Percentiles rank a stretch among this genome's conserved stretches.
Conservation (phyloP, 805 yeast genomes). For the Pichia kluyveri region DNA sequence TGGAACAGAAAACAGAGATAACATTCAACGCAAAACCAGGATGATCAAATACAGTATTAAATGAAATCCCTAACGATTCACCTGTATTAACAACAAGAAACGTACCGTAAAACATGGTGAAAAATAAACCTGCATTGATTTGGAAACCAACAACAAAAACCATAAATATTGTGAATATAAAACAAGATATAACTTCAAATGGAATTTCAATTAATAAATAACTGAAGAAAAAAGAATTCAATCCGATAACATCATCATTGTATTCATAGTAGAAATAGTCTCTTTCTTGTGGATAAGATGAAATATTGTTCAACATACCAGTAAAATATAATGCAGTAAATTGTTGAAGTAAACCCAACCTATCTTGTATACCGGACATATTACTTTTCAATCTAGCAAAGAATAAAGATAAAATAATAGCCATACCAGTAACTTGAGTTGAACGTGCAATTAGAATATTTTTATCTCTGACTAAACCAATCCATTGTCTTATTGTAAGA, state of each 20-base stretch:
- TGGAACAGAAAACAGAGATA: conserved; percentile 53
- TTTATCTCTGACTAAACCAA: conserved; percentile 38
- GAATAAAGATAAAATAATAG: conserved; percentile 56
- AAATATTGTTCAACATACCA: conserved; percentile 72
- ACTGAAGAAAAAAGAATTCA: conserved; percentile 50
- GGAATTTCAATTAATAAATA: conserved; percentile 61
- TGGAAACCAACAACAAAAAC: conserved; percentile 71
- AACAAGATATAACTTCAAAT: conserved; percentile 49
- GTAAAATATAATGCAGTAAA: conserved; percentile 63
- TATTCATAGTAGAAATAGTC: conserved; percentile 72
- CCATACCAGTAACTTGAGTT: conserved; percentile 55
- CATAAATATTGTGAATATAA: conserved; percentile 50
- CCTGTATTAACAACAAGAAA: conserved; percentile 61
- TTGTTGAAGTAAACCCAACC: conserved; percentile 73
- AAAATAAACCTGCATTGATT: conserved; percentile 55
- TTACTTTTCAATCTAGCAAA: conserved; percentile 50
- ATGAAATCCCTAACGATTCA: conserved; percentile 75
- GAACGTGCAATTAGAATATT: conserved; percentile 59
- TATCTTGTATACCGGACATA: conserved; percentile 46
- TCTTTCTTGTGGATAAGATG: conserved; percentile 67
- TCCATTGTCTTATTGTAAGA: conserved; percentile 28
- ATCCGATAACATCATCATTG: conserved; percentile 62
- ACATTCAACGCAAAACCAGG: conserved; percentile 76
- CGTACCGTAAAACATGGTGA: conserved; percentile 48
- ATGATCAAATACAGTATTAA: conserved; percentile 63